phyloP scores from a whole-genome alignment of 495 filamentous ascomycete species.

The Penicillium ochrochloron region DNA sequence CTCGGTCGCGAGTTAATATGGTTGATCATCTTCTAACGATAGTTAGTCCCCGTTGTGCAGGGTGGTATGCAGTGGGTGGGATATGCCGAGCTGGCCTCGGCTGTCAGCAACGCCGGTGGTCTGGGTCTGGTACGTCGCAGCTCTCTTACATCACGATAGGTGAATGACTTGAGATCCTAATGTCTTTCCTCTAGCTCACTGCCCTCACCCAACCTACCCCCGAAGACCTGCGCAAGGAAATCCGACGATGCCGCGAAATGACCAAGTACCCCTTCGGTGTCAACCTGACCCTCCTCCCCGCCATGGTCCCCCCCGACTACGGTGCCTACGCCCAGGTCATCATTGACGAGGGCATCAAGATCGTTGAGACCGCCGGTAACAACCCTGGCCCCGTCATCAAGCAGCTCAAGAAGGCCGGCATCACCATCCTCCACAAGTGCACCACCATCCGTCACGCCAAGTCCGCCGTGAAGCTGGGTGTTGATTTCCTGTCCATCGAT shows the following conservation, averaged over 20 bases:
- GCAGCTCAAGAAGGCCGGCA: slow-evolving; percentile 79
- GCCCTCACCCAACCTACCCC: slow-evolving; percentile 94
- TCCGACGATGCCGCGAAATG: slow-evolving; percentile 81
- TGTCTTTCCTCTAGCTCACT: slow-evolving; percentile 58
- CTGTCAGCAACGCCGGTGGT: slow-evolving; percentile 94
- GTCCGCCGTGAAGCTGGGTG: slow-evolving; percentile 89
- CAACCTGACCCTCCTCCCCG: slow-evolving; percentile 93
- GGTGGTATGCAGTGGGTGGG: slow-evolving; percentile 95
- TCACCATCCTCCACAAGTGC: slow-evolving; percentile 92
- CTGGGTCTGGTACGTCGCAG: slow-evolving; percentile 71
- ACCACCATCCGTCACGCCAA: slow-evolving; percentile 94
- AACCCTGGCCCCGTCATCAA: slow-evolving; percentile 88
- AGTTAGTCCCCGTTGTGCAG: slow-evolving; percentile 89
- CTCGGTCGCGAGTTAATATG: background rate
- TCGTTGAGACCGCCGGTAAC: slow-evolving; percentile 98
- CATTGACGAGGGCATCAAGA: slow-evolving; percentile 89
- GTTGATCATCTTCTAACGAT: slow-evolving; percentile 17
- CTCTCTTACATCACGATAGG: background rate
- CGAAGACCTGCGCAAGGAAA: slow-evolving; percentile 92
- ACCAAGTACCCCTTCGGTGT: slow-evolving; percentile 91
- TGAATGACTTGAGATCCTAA: slow-evolving; percentile 16
- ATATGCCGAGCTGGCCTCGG: slow-evolving; percentile 89
- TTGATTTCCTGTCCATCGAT: slow-evolving; percentile 95
- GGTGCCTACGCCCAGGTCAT: slow-evolving; percentile 88
- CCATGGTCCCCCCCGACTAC: slow-evolving; percentile 89